Evolutionary conservation across 192 early-diverging fungal genomes (phyloP).

Genomic region (Lobosporangium transversale): DNA sequence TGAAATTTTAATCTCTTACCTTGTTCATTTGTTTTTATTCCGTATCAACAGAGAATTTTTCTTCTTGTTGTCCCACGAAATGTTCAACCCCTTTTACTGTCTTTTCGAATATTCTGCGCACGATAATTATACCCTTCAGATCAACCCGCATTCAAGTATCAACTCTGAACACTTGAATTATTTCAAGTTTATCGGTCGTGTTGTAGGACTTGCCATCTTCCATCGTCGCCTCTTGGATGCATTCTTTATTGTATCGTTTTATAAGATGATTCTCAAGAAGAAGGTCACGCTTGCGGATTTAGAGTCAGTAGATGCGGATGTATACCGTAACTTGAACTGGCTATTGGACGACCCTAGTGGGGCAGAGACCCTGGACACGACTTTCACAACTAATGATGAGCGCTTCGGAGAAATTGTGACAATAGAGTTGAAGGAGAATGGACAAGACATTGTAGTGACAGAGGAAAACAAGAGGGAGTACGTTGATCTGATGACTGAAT

Average conservation of each 20-base stretch:
- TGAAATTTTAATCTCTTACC: background rate
- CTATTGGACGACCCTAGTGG: constrained; percentile 78
- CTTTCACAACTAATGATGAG: constrained; percentile 92
- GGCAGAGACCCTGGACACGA: constrained; percentile 87
- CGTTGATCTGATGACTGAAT: constrained; percentile 88
- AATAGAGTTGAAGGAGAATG: constrained; percentile 88
- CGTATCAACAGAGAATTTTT: constrained; percentile 83
- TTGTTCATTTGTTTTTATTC: constrained; percentile 14
- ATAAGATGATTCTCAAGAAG: constrained; percentile 94
- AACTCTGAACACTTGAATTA: constrained; percentile 98
- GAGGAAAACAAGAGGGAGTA: constrained; percentile 98
- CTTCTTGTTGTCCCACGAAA: constrained; percentile 95
- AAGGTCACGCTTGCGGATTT: constrained; percentile 88
- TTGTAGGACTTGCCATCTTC: constrained; percentile 95
- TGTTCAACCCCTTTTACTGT: constrained; percentile 97
- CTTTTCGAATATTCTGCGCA: constrained; percentile 97
- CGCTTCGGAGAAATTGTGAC: constrained; percentile 89
- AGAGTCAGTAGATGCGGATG: constrained; percentile 95
- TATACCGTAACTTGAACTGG: constrained; percentile 91
- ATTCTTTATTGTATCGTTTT: constrained; percentile 95
- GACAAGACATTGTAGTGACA: constrained; percentile 88
- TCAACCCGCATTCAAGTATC: constrained; percentile 92
- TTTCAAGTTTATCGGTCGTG: constrained; percentile 97
- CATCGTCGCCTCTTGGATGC: constrained; percentile 96
- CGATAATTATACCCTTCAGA: constrained; percentile 97